Conservation (phyloP, 208 protist species). For the Hexamita inflata region DNA sequence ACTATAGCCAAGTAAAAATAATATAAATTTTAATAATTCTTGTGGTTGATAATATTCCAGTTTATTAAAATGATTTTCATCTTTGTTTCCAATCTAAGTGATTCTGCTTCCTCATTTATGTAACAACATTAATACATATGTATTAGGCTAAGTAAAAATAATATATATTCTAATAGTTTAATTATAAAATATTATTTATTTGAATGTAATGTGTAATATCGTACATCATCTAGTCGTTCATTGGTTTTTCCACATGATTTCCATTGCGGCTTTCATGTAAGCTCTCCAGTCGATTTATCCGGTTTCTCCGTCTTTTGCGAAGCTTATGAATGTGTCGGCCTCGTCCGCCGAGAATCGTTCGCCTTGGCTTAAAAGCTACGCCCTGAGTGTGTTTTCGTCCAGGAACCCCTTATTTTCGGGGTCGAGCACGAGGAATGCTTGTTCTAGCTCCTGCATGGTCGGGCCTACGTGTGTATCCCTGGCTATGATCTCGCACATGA, state of each 20-base stretch:
- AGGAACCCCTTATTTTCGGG: neutral
- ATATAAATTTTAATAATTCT: no score
- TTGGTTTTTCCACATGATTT: constrained; percentile 14
- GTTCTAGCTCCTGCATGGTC: neutral
- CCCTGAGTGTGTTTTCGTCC: neutral
- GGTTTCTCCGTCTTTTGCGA: constrained; percentile 7
- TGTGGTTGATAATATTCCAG: no score
- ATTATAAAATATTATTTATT: no score
- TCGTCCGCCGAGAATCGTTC: neutral
- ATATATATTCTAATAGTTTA: no score
- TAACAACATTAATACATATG: no score
- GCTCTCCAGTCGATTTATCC: constrained; percentile 13
- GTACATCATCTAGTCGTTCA: neutral
- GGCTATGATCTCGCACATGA: neutral
- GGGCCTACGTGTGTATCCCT: neutral
- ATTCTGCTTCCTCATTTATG: no score
- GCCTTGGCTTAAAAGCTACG: neutral
- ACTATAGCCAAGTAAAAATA: no score
- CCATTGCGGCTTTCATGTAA: neutral
- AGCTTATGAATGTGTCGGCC: neutral
- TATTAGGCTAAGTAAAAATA: no score
- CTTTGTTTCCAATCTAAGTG: no score
- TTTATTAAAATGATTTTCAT: no score
- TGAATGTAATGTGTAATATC: no score
- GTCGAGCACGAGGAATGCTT: neutral